These are phyloP conservation scores for Kwoniella botswanensis DNA, from an alignment of 768 basidiomycete species.

Conservation along the genomic window DNA sequence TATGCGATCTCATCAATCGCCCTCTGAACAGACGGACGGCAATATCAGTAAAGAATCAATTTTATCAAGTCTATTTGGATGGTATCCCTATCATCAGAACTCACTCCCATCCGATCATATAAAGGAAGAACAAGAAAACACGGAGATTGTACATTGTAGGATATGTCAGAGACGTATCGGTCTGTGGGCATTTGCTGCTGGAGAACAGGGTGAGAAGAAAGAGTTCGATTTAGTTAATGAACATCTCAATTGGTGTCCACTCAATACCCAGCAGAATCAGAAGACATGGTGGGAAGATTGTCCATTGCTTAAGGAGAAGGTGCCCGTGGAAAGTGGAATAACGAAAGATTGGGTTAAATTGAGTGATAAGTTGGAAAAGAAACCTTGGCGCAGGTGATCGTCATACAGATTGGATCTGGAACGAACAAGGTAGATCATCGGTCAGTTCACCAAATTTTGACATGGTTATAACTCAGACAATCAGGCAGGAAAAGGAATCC, in stretches of 20 bases:
- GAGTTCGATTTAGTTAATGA: conserved; percentile 41
- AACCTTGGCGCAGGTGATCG: conserved; percentile 33
- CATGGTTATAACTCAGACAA: too few relatives aligned
- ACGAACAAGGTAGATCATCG: background rate
- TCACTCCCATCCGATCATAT: conserved; percentile 10
- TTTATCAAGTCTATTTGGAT: conserved; percentile 40
- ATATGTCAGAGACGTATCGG: conserved; percentile 46
- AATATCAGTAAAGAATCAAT: conserved; percentile 1
- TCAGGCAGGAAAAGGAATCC: too few relatives aligned
- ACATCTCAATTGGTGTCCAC: conserved; percentile 51
- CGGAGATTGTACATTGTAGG: conserved; percentile 44
- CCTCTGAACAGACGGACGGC: background rate
- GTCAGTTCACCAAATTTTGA: too few relatives aligned
- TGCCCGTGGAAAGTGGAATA: conserved; percentile 1
- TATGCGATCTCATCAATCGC: background rate
- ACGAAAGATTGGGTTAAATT: conserved; percentile 28
- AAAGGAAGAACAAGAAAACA: background rate
- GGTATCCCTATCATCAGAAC: conserved; percentile 45
- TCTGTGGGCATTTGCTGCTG: conserved; percentile 31
- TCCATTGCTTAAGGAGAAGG: conserved; percentile 23
- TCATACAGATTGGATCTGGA: background rate
- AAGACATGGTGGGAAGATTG: conserved; percentile 34
- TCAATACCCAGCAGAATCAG: background rate
- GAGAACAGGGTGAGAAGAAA: conserved; percentile 4
- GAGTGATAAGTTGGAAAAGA: conserved; percentile 40